Conservation (phyloP, 257 asterid species). For the Solanum raphanifolium region DNA sequence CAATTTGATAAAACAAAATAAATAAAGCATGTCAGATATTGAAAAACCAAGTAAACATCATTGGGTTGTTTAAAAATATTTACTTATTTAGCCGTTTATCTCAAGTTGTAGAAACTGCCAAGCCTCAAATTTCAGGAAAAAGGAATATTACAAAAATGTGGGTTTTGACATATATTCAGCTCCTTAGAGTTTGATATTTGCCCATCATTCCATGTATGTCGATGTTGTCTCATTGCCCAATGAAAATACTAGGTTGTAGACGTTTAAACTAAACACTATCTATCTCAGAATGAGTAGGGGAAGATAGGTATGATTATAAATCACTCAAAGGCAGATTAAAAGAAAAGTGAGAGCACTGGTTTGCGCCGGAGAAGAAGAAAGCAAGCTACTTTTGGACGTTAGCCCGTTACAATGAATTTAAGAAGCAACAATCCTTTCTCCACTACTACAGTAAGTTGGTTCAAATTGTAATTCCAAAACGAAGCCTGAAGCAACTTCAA, state of each 20-base stretch:
- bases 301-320: background rate
- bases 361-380: background rate
- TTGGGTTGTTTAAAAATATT: background rate
- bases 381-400: background rate
- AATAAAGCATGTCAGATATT: background rate
- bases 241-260: background rate
- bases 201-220: background rate
- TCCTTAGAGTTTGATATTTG: background rate
- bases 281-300: background rate
- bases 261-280: background rate
- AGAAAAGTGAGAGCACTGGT: background rate
- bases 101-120: background rate
- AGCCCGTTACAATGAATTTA: background rate
- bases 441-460: background rate
- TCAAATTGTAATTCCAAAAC: background rate
- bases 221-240: background rate
- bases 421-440: background rate
- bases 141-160: background rate
- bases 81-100: background rate
- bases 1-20: background rate
- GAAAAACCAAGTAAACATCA: background rate
- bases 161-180: background rate
- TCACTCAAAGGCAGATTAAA: background rate
- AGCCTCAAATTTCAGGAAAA: background rate
- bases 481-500: background rate